Conservation (phyloP, 495 filamentous ascomycete genomes). For the Penicillium robsamsonii region DNA sequence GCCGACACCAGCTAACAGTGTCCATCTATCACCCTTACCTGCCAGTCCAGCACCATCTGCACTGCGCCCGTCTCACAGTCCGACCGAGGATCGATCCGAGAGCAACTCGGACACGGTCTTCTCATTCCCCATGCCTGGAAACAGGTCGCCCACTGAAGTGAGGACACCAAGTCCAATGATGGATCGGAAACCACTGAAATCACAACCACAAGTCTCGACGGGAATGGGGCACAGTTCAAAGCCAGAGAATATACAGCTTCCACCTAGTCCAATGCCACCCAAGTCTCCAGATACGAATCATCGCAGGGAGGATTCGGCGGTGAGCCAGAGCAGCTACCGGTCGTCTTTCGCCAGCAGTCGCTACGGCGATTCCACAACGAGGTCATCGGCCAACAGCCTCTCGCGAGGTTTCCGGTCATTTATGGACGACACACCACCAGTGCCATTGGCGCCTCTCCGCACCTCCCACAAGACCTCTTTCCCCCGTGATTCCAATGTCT, state of each 20-base stretch:
- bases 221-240: slow-evolving; percentile 15
- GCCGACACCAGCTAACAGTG: slow-evolving; percentile 58
- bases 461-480: slow-evolving; percentile 27
- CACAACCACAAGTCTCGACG: slow-evolving; percentile 23
- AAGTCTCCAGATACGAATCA: slow-evolving; percentile 21
- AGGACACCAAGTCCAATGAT: slow-evolving; percentile 30
- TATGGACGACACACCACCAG: slow-evolving; percentile 39
- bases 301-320: slow-evolving; percentile 34
- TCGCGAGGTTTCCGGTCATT: slow-evolving; percentile 31
- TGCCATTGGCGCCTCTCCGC: slow-evolving; percentile 33
- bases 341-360: slow-evolving; percentile 46
- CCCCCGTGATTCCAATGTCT: slow-evolving; percentile 24
- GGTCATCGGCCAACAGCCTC: slow-evolving; percentile 43
- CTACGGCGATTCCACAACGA: slow-evolving; percentile 36
- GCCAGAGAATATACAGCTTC: slow-evolving; percentile 24
- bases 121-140: slow-evolving; percentile 56
- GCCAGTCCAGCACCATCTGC: slow-evolving; percentile 40
- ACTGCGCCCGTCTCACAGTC: slow-evolving; percentile 41
- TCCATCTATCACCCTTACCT: slow-evolving; percentile 56
- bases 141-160: slow-evolving; percentile 33
- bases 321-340: slow-evolving; percentile 47
- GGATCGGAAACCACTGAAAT: slow-evolving; percentile 8
- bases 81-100: slow-evolving; percentile 33
- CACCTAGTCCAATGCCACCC: slow-evolving; percentile 33
- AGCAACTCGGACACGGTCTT: slow-evolving; percentile 60